Conservation (phyloP, 1,139 yeast species). For the Geotrichum carabidarum region DNA sequence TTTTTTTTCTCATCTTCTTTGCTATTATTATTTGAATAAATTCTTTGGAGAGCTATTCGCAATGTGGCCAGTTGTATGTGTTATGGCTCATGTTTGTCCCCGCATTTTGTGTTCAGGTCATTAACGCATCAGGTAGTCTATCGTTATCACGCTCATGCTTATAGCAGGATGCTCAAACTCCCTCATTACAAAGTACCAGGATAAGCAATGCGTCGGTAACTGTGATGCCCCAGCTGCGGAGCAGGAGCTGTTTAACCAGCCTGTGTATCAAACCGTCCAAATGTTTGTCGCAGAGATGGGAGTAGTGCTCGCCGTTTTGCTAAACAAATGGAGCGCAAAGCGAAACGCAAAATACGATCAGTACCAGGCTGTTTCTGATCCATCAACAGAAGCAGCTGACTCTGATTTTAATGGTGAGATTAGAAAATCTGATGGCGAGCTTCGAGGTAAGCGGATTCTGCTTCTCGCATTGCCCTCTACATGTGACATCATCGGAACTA, state of each 20-base stretch:
- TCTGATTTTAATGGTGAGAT: background rate
- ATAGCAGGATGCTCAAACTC: conserved; percentile 73
- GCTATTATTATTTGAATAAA: background rate
- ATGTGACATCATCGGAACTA: conserved; percentile 70
- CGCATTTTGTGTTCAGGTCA: background rate
- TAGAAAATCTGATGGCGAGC: background rate
- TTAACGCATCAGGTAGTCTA: conserved; percentile 12
- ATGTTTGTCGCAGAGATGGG: conserved; percentile 72
- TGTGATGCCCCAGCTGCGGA: conserved; percentile 46
- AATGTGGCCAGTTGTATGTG: conserved; percentile 8
- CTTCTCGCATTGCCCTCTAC: conserved; percentile 57
- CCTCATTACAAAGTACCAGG: conserved; percentile 70
- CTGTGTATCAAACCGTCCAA: conserved; percentile 72
- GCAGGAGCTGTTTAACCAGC: conserved; percentile 60
- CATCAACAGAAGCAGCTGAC: background rate
- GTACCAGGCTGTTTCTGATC: background rate
- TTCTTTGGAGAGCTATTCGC: background rate
- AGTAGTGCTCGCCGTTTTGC: conserved; percentile 43
- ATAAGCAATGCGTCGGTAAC: conserved; percentile 62
- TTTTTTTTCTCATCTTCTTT: background rate
- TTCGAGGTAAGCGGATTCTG: conserved; percentile 33
- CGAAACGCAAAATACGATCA: background rate
- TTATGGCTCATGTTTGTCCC: background rate
- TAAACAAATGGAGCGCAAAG: background rate
- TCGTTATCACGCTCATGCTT: conserved; percentile 34